A percentile compares a stretch with the other conserved stretches of the same genome.
phyloP scores from a whole-genome alignment of 495 filamentous ascomycete genomes.

The Corynascus novoguineensis region DNA sequence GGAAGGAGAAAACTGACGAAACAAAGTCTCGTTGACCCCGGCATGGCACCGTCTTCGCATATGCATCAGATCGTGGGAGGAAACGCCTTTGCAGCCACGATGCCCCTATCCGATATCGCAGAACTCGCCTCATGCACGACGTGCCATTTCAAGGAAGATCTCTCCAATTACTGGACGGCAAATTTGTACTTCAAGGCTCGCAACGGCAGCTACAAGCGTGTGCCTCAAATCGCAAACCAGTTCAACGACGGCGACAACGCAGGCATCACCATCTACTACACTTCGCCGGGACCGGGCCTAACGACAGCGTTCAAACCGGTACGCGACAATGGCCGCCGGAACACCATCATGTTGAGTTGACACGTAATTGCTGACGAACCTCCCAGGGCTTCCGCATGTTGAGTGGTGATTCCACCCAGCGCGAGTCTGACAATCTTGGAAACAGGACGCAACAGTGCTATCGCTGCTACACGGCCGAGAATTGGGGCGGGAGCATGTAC shows the following conservation, averaged over 20 bases:
- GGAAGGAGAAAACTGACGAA: background rate
- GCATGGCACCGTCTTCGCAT: background rate
- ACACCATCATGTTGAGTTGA: conserved; percentile 4
- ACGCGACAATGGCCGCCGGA: background rate
- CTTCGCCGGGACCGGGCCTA: conserved; percentile 26
- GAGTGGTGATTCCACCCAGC: conserved; percentile 22
- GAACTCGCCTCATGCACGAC: conserved; percentile 6
- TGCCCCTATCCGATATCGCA: background rate
- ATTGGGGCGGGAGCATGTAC: conserved; percentile 30
- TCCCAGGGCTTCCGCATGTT: conserved; percentile 28
- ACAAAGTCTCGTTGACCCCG: conserved; percentile 4
- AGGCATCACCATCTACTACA: conserved; percentile 42
- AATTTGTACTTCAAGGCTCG: conserved; percentile 31
- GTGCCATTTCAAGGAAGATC: conserved; percentile 28
- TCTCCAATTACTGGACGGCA: conserved; percentile 39
- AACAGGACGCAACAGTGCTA: conserved; percentile 33
- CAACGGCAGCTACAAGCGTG: conserved; percentile 35
- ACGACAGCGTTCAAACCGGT: conserved; percentile 36
- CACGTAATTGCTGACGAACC: background rate
- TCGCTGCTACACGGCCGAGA: conserved; percentile 29
- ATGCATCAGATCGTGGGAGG: conserved; percentile 3
- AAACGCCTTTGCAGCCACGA: background rate
- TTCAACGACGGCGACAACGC: conserved; percentile 28
- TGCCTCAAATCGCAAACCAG: conserved; percentile 35
- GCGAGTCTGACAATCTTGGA: conserved; percentile 17